Conservation (phyloP, 2,329 filamentous ascomycete genomes). For the Neophaeococcomyces aloes region DNA sequence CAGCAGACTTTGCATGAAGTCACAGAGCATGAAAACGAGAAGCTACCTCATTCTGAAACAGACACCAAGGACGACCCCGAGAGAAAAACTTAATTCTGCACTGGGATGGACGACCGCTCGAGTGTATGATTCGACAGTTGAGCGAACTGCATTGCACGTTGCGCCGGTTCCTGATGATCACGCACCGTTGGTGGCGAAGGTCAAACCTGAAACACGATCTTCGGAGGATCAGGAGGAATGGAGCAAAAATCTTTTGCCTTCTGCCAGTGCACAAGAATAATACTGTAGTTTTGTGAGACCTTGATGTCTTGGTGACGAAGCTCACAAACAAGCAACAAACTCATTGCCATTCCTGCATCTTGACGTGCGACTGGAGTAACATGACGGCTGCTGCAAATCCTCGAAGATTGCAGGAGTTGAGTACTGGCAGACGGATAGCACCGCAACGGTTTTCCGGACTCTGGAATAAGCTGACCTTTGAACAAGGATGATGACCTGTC, state of each 20-base stretch:
- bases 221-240: slow-evolving; percentile 3
- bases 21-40: background rate
- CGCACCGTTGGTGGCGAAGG: slow-evolving; percentile 4
- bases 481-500: background rate
- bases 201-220: slow-evolving; percentile 6
- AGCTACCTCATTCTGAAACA: background rate
- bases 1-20: background rate
- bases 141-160: background rate
- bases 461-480: background rate
- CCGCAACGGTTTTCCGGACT: background rate
- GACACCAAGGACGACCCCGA: background rate
- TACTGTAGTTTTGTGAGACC: background rate
- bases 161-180: slow-evolving; percentile 6
- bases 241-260: background rate
- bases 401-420: too few species aligned
- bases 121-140: background rate
- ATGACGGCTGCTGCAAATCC: too few species aligned
- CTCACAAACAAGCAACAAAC: background rate
- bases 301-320: background rate
- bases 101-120: background rate
- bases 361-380: too few species aligned
- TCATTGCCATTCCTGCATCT: too few species aligned
- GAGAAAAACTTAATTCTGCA: background rate
- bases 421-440: background rate
- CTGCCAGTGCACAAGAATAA: background rate